Conservation (phyloP, 192 early-diverging fungal genomes). For the Coemansia sp. region DNA sequence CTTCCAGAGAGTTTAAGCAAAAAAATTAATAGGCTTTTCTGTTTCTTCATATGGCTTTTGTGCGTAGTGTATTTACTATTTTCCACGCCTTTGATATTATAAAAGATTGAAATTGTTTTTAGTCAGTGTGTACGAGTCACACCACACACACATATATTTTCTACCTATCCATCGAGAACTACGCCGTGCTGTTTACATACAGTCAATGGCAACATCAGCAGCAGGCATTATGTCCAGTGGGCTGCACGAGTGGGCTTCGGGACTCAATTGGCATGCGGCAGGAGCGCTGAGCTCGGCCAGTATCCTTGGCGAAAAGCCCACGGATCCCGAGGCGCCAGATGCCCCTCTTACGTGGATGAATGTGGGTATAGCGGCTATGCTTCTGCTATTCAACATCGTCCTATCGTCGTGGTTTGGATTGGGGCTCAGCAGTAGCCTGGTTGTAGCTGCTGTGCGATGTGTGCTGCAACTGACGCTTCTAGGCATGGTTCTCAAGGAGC, state of each 20-base stretch:
- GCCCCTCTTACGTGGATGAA: constrained; percentile 43
- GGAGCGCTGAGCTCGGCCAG: not conserved
- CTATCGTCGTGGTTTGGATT: constrained; percentile 65
- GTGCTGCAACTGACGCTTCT: constrained; percentile 74
- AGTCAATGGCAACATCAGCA: too few species aligned
- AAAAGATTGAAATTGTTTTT: too few species aligned
- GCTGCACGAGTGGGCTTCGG: constrained; percentile 6
- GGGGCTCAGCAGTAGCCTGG: constrained; percentile 60
- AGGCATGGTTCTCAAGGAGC: constrained; percentile 63
- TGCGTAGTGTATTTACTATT: too few species aligned
- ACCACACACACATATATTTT: too few species aligned
- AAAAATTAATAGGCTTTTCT: too few species aligned
- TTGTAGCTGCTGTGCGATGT: constrained; percentile 67
- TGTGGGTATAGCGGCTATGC: constrained; percentile 57
- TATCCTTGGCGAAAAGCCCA: constrained; percentile 5
- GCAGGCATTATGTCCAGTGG: too few species aligned
- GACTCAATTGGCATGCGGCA: constrained; percentile 29
- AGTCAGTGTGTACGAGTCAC: too few species aligned
- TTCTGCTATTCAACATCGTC: constrained; percentile 56
- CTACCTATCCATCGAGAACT: too few species aligned
- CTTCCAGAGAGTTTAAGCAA: too few species aligned
- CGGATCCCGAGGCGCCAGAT: constrained; percentile 32
- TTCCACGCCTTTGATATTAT: not conserved
- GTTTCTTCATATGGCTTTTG: too few species aligned
- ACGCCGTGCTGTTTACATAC: too few species aligned